Percentiles rank a stretch among this genome's conserved stretches.
These are phyloP conservation scores for Sarcodon sp. DNA, from an alignment of 768 basidiomycete genomes.

Conservation along the genomic window DNA sequence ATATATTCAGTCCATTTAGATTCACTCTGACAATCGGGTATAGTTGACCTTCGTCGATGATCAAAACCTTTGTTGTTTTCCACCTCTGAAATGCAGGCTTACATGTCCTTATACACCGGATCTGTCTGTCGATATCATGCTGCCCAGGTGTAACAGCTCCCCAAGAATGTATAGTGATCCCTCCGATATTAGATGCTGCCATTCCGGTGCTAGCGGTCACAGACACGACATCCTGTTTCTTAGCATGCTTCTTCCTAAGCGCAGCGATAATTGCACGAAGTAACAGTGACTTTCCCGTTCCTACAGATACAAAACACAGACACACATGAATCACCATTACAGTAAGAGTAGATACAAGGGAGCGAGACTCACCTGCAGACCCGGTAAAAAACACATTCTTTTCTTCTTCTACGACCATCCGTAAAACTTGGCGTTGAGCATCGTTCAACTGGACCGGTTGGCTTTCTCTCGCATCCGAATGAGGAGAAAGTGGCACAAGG, in stretches of 20 bases:
- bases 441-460: slow-evolving; percentile 30
- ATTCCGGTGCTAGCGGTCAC: slow-evolving; percentile 52
- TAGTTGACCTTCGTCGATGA: slow-evolving; percentile 50
- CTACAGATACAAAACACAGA: slow-evolving; percentile 16
- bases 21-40: too few relatives aligned
- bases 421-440: slow-evolving; percentile 39
- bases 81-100: slow-evolving; percentile 44
- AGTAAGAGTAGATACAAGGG: background rate
- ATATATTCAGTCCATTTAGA: background rate
- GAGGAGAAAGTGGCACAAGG: slow-evolving; percentile 8
- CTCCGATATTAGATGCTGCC: slow-evolving; percentile 62
- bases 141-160: slow-evolving; percentile 44
- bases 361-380: slow-evolving; percentile 36
- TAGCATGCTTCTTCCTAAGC: slow-evolving; percentile 32
- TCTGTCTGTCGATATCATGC: slow-evolving; percentile 30
- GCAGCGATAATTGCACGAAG: slow-evolving; percentile 42
- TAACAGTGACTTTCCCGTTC: slow-evolving; percentile 53
- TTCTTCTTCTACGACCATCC: slow-evolving; percentile 39
- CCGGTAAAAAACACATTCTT: slow-evolving; percentile 60
- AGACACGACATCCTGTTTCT: slow-evolving; percentile 30
- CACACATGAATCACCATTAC: background rate
- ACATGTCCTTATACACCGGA: slow-evolving; percentile 36
- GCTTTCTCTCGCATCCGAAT: slow-evolving; percentile 6
- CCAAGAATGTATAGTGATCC: slow-evolving; percentile 49
- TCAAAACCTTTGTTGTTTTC: slow-evolving; percentile 41